A percentile compares a stretch with the other conserved stretches of the same genome.
Conservation (phyloP, 2,329 filamentous ascomycete genomes). For the Fusarium humuli region DNA sequence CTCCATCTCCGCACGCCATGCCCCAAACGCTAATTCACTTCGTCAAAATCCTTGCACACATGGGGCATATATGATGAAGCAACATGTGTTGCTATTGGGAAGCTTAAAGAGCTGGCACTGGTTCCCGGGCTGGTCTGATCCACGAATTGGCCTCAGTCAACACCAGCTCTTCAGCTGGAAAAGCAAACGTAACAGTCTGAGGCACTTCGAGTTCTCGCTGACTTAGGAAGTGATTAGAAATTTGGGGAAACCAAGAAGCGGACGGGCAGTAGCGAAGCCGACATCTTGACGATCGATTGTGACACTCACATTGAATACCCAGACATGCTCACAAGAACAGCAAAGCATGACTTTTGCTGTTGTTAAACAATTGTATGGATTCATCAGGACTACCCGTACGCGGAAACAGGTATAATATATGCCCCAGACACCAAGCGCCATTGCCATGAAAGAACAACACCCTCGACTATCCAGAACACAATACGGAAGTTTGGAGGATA, state of each 20-base stretch:
- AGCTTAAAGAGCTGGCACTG: background rate
- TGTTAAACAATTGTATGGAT: conserved; percentile 5
- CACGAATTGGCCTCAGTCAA: background rate
- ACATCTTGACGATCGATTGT: background rate
- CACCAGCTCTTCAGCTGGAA: background rate
- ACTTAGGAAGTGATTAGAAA: background rate
- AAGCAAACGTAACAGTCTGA: background rate
- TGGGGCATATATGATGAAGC: background rate
- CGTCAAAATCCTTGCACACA: background rate
- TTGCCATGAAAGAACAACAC: conserved; percentile 51
- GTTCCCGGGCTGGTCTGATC: background rate
- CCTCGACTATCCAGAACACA: conserved; percentile 32
- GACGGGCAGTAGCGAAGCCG: background rate
- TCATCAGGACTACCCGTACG: conserved; percentile 33
- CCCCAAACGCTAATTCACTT: background rate
- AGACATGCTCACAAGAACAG: background rate
- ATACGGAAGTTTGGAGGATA: conserved; percentile 36
- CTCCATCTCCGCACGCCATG: background rate
- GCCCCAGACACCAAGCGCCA: conserved; percentile 50
- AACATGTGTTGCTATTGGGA: background rate
- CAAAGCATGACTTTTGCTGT: background rate
- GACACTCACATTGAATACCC: background rate
- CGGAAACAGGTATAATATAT: conserved; percentile 49
- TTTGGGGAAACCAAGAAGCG: background rate
- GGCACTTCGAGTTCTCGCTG: background rate